Conservation (phyloP, 164 flowering plant species). For the Paratinospora sagittata region DNA sequence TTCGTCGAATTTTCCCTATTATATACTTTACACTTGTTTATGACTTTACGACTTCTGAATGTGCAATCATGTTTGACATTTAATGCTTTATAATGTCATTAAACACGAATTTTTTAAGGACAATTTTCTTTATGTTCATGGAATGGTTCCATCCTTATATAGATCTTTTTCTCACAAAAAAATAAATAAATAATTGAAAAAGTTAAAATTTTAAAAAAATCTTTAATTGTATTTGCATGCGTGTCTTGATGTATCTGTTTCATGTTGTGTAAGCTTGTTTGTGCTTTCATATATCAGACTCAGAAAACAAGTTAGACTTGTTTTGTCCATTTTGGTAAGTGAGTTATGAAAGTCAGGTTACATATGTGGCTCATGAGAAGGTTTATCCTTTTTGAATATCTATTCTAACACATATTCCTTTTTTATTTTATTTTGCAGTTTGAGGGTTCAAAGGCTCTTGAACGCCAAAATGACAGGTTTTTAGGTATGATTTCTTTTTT, state of each 20-base stretch:
- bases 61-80: too few relatives aligned
- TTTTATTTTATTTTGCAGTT: conserved; percentile 30
- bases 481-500: conserved; percentile 39
- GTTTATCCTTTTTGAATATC: too few relatives aligned
- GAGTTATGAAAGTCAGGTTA: background rate
- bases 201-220: background rate
- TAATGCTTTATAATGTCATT: too few relatives aligned
- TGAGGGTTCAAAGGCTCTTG: conserved; percentile 59
- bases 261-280: background rate
- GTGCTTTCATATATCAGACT: background rate
- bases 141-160: background rate
- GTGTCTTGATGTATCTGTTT: background rate
- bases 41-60: too few relatives aligned
- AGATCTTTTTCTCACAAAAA: background rate
- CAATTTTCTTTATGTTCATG: too few relatives aligned
- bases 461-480: conserved; percentile 53
- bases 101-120: background rate
- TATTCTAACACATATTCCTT: conserved; percentile 5
- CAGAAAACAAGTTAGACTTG: background rate
- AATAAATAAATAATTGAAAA: too few relatives aligned
- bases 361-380: background rate
- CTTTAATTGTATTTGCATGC: background rate
- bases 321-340: background rate
- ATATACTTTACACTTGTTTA: too few relatives aligned
- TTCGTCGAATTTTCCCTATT: too few relatives aligned